Base-by-base conservation (phyloP, 805 yeast species). In the Nakazawaea peltata region DNA sequence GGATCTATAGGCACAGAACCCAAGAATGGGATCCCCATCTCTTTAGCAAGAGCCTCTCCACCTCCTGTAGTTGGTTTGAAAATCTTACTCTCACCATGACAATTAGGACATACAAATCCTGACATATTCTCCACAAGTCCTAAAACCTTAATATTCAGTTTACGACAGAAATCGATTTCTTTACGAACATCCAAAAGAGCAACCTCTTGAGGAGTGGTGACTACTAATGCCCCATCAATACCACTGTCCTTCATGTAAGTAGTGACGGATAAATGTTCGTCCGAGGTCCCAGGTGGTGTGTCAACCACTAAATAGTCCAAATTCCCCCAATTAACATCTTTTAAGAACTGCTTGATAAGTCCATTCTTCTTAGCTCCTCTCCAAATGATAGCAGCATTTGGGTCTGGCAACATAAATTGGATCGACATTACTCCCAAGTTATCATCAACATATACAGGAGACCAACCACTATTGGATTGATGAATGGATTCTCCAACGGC, bases 261-360 rank as follows among this genome's bases (percentile, higher is more conserved):
- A 22, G 88, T 84, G 22, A 92, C 88, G 6, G 94, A 79, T 28
- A 92, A 68, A 58, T 92, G 99, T 55, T 92, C 99, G 57, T 92
- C 99, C 0, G 95, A 81, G 0, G 99, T 92, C 0, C 99, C 98
- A 0, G 99, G 99, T 0, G 98, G 99, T 0, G 99, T 92, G 50
- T 92, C 99, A 13, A 92, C 81, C 12, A 92, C 71, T 45, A 92
- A 64, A 50, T 83, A 92, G 55, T 92, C 97, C 37, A 83, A 58
- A 17, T 70, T 69, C 4, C 95, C 95, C 99, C 99, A 92, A 48
- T 85, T 87, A 2, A 92, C 97, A 48, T 90, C 97, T 51, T 83
- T 86, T 36, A 92, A 64, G 49, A 92, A 92, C 60, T 87, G 95
- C 51, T 92, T 92, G 34, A 92, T 92, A 32, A 92, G 65, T 1